These are phyloP conservation scores for Leishmania aethiopica DNA, from an alignment of 208 protist species.

Conservation along the genomic window DNA sequence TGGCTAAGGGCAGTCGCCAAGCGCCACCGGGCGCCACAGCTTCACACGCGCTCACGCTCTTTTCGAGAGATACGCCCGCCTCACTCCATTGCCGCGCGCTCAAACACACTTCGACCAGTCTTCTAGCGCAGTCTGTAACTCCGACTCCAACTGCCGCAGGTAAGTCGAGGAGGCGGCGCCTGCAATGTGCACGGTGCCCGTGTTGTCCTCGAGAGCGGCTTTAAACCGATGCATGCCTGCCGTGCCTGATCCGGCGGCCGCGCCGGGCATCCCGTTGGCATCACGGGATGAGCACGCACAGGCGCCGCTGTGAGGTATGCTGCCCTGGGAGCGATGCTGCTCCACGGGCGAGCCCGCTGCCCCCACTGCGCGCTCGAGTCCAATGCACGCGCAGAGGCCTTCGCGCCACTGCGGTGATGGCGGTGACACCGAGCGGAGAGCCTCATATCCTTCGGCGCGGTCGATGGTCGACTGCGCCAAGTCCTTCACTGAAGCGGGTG, in stretches of 20 bases:
- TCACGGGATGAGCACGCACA: neutral
- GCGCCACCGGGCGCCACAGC: neutral
- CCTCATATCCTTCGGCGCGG: neutral
- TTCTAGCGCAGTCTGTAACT: slow-evolving; percentile 35
- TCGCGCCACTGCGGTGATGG: neutral
- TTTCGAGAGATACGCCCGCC: neutral
- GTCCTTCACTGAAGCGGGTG: neutral
- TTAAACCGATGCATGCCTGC: neutral
- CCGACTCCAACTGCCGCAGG: slow-evolving; percentile 31
- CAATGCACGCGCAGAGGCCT: neutral
- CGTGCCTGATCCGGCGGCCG: neutral
- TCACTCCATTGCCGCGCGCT: neutral
- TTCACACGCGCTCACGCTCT: neutral
- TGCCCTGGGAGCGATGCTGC: neutral
- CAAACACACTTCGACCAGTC: slow-evolving; percentile 23
- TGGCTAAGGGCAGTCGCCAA: neutral
- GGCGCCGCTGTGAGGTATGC: neutral
- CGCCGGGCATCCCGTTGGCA: neutral
- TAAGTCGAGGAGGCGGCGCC: slow-evolving; percentile 22
- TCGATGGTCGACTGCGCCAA: neutral
- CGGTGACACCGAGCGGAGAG: neutral
- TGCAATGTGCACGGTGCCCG: slow-evolving; percentile 15
- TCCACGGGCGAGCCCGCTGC: neutral
- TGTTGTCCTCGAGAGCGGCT: neutral
- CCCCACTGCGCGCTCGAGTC: neutral